A percentile compares a stretch with the other conserved stretches of the same genome.
Conservation (phyloP, 805 yeast species). For the Saccharomyces mikatae region DNA sequence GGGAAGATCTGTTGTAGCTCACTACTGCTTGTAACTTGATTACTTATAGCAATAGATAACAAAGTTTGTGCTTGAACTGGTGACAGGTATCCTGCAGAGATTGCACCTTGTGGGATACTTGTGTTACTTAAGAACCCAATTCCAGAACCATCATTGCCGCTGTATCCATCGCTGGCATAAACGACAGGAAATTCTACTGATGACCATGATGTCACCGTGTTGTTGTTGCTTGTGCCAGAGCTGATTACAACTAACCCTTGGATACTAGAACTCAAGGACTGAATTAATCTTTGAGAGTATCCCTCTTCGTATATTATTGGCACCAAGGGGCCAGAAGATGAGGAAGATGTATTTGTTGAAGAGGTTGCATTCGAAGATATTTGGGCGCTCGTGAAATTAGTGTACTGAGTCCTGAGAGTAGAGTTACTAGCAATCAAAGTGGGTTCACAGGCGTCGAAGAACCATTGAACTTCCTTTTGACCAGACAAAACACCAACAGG, state of each 20-base stretch:
- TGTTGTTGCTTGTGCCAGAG: constrained; percentile 9
- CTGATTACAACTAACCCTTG: constrained; percentile 23
- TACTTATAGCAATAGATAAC: constrained; percentile 23
- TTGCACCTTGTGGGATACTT: constrained; percentile 18
- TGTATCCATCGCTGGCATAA: constrained; percentile 13
- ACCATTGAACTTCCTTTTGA: constrained; percentile 15
- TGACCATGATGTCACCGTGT: constrained; percentile 6
- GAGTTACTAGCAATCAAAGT: constrained; percentile 13
- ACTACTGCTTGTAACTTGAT: constrained; percentile 14
- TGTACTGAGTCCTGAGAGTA: constrained; percentile 15
- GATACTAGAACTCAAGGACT: constrained; percentile 12
- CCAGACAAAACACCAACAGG: constrained; percentile 23
- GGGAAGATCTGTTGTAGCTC: constrained; percentile 10
- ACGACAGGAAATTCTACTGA: constrained; percentile 16
- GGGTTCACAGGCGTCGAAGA: constrained; percentile 18
- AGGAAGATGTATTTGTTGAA: neutral
- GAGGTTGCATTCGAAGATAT: constrained; percentile 1
- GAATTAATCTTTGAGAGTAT: constrained; percentile 11
- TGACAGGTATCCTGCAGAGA: constrained; percentile 27
- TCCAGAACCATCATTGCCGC: constrained; percentile 1
- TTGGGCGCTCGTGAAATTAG: constrained; percentile 17
- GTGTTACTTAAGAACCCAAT: constrained; percentile 12
- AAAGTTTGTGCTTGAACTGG: constrained; percentile 29
- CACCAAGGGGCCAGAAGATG: constrained; percentile 11
- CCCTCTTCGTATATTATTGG: constrained; percentile 25